Base-by-base conservation (phyloP, 495 filamentous ascomycete species). In the Hyaloscypha bicolor region DNA sequence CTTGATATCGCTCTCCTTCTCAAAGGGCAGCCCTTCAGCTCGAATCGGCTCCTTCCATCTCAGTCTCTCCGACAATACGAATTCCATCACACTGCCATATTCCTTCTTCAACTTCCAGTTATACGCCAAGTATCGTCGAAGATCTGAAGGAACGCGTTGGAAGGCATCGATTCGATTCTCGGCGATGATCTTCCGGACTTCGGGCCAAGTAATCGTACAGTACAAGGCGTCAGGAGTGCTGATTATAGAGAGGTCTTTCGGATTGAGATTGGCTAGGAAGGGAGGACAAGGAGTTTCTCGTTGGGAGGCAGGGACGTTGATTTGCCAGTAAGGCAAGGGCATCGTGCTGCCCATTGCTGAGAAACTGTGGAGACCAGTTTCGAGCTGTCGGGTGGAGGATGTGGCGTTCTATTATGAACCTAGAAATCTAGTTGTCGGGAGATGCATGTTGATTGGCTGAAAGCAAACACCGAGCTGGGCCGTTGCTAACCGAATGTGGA, bases 51-150 rank as follows among this genome's bases (percentile, higher is more conserved):
- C 42, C 1, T 72, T 72, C 93, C 93, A 96, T 21, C 77, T 71
- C 60, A 96, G 78, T 62, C 92, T 73, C 75, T 91, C 76, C 12
- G 81, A 75, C 16, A 92, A 74, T 33, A 96, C 83, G 70, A 91
- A 96, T 51, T 87, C 79, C 87, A 91, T 88, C 55, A 96, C 82
- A 12, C 86, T 88, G 6, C 90, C 91, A 79, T 92, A 83, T 55
- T 89, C 77, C 64, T 83, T 79, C 64, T 85, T 85, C 30, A 94
- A 78, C 37, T 82, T 73, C 70, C 81, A 83, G 32, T 78, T 89
- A 71, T 86, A 94, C 55, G 83, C 84, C 6, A 90, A 79, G 68
- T 96, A 97, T 30, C 82, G 84, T 48, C 92, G 81, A 51, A 94
- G 80, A 57, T 93, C 86, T 9, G 88, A 90, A 4, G 93, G 93